A percentile compares a stretch with the other conserved stretches of the same genome.
These are phyloP conservation scores for Mycena maculata DNA, from an alignment of 768 basidiomycete species.

Conservation along the genomic window DNA sequence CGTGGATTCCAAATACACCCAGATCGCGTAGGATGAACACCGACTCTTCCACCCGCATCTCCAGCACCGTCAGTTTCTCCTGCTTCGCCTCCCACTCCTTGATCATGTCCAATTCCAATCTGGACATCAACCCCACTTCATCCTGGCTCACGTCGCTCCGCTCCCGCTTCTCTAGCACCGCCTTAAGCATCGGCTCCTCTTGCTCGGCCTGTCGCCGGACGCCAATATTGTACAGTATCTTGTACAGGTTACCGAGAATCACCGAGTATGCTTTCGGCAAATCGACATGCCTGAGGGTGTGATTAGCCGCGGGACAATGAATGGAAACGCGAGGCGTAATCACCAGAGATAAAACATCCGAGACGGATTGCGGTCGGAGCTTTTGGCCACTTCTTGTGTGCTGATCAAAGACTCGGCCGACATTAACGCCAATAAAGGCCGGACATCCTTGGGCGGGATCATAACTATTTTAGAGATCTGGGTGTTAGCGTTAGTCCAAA, in stretches of 20 bases:
- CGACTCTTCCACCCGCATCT: constrained; percentile 88
- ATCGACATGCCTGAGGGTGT: constrained; percentile 83
- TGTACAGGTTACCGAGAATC: constrained; percentile 84
- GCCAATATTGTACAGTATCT: constrained; percentile 89
- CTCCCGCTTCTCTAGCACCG: constrained; percentile 84
- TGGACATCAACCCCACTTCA: constrained; percentile 68
- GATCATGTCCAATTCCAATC: constrained; percentile 81
- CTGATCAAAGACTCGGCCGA: constrained; percentile 87
- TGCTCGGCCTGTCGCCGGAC: constrained; percentile 79
- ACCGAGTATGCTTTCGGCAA: constrained; percentile 83
- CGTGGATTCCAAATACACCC: constrained; percentile 57
- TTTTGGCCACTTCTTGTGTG: constrained; percentile 93
- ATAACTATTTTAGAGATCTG: constrained; percentile 94
- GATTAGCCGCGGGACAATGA: background rate
- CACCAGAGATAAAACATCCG: constrained; percentile 95
- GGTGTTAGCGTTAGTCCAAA: constrained; percentile 5
- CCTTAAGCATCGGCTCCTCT: constrained; percentile 71
- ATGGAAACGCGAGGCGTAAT: constrained; percentile 21
- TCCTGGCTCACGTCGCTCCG: constrained; percentile 88
- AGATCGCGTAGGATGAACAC: constrained; percentile 92
- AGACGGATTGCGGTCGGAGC: constrained; percentile 88
- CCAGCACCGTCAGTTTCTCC: constrained; percentile 80
- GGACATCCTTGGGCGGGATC: constrained; percentile 90
- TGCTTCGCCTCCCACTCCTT: constrained; percentile 79
- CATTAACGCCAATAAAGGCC: constrained; percentile 82